Percentiles rank a stretch among this genome's conserved stretches.
phyloP scores from a whole-genome alignment of 371 early-diverging fungal species.

The Rhizomucor miehei region DNA sequence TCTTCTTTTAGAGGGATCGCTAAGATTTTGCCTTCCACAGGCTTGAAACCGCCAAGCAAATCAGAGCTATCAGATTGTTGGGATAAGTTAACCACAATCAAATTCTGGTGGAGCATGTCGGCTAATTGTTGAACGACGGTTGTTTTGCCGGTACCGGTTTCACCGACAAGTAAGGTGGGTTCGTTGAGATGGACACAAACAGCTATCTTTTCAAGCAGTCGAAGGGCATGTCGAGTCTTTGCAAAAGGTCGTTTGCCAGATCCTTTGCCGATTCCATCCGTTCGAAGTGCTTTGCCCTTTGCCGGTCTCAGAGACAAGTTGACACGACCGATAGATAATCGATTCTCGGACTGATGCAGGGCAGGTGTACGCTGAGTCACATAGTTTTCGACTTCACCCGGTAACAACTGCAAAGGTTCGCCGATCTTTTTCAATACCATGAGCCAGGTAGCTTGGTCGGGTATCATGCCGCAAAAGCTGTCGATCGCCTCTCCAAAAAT shows the following conservation, averaged over 20 bases:
- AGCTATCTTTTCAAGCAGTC: slow-evolving; percentile 83
- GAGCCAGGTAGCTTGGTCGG: slow-evolving; percentile 65
- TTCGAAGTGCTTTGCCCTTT: slow-evolving; percentile 19
- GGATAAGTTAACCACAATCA: slow-evolving; percentile 95
- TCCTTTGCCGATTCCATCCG: slow-evolving; percentile 18
- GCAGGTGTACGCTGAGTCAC: slow-evolving; percentile 72
- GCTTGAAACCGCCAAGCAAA: slow-evolving; percentile 97
- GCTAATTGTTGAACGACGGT: slow-evolving; percentile 97
- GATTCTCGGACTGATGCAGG: slow-evolving; percentile 39
- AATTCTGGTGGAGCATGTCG: slow-evolving; percentile 68
- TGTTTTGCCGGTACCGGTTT: slow-evolving; percentile 99
- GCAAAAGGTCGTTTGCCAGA: slow-evolving; percentile 68
- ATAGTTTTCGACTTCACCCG: slow-evolving; percentile 69
- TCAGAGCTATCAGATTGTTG: slow-evolving; percentile 98
- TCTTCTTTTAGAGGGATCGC: slow-evolving; percentile 80
- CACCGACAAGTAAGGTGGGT: slow-evolving; percentile 95
- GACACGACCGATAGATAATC: slow-evolving; percentile 70
- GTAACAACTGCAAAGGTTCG: slow-evolving; percentile 68
- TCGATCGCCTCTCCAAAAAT: slow-evolving; percentile 87
- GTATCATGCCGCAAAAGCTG: slow-evolving; percentile 84
- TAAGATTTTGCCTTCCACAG: slow-evolving; percentile 84
- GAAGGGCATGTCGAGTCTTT: slow-evolving; percentile 73
- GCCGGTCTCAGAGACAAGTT: slow-evolving; percentile 46
- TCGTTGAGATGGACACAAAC: slow-evolving; percentile 79
- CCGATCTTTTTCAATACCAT: slow-evolving; percentile 65